Evolutionary conservation across 2,329 filamentous ascomycete species (phyloP).

Genomic region (Ascochyta koolunga): DNA sequence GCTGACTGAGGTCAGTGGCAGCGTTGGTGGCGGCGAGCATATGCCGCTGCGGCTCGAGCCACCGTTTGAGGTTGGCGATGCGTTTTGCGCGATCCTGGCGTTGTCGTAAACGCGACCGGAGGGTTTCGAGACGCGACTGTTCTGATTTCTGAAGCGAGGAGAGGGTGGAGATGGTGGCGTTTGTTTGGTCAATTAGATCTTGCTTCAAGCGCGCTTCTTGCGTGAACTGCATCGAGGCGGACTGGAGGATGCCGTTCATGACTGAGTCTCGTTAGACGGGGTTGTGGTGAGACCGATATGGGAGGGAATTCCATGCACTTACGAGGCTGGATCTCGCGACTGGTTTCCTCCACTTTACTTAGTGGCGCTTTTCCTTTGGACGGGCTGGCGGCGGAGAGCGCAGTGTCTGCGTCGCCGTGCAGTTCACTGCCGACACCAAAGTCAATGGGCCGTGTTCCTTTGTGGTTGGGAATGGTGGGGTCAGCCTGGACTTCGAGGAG

Average conservation of each 20-base stretch:
- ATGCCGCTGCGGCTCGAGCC: conserved; percentile 72
- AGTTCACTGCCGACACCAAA: conserved; percentile 85
- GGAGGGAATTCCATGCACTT: too few species aligned
- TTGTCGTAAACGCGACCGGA: conserved; percentile 70
- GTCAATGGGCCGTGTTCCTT: conserved; percentile 86
- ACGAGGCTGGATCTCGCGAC: conserved; percentile 80
- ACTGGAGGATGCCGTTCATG: conserved; percentile 80
- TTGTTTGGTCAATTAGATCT: conserved; percentile 79
- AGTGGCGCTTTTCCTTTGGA: conserved; percentile 47
- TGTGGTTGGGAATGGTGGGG: conserved; percentile 87
- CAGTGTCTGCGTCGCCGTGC: conserved; percentile 41
- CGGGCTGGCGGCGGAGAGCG: conserved; percentile 48
- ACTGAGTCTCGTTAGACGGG: conserved; percentile 52
- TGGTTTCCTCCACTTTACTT: conserved; percentile 70
- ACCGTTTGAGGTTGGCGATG: conserved; percentile 77
- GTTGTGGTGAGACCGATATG: neutral
- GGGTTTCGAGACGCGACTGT: conserved; percentile 72
- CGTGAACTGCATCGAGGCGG: conserved; percentile 80
- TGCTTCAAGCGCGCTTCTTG: conserved; percentile 84
- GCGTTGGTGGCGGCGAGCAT: conserved; percentile 55
- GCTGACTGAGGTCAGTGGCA: conserved; percentile 50
- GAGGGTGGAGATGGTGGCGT: conserved; percentile 78
- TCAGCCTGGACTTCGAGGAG: conserved; percentile 93
- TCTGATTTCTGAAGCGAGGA: conserved; percentile 80
- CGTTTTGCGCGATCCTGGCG: conserved; percentile 70